Percentiles rank a stretch among this genome's conserved stretches.
phyloP scores from a whole-genome alignment of 2,329 filamentous ascomycete genomes.

The Fusarium avenaceum region DNA sequence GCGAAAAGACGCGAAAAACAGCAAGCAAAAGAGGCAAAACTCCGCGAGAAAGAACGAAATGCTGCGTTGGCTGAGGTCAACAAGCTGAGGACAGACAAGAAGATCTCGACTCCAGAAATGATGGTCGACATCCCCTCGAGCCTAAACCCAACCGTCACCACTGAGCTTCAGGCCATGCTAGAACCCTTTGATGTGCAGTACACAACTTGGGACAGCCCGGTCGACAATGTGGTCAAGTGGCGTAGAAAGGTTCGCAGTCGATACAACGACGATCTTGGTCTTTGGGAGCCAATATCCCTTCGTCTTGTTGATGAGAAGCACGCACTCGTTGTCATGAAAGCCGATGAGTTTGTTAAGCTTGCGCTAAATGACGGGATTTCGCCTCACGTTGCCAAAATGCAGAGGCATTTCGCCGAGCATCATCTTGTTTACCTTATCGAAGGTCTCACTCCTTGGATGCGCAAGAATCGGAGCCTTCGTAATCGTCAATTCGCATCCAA shows the following conservation, averaged over 20 bases:
- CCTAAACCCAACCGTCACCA: constrained; percentile 62
- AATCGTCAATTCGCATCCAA: constrained; percentile 77
- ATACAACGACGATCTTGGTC: constrained; percentile 71
- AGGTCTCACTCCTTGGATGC: constrained; percentile 74
- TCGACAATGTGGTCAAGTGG: constrained; percentile 74
- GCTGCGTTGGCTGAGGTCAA: constrained; percentile 80
- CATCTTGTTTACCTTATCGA: constrained; percentile 79
- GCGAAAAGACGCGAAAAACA: constrained; percentile 70
- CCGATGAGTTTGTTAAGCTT: constrained; percentile 75
- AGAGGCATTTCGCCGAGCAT: constrained; percentile 64
- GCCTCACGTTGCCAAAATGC: constrained; percentile 69
- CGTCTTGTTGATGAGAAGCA: constrained; percentile 70
- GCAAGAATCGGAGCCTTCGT: constrained; percentile 75
- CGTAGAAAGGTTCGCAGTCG: constrained; percentile 73
- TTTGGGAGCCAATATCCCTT: constrained; percentile 73
- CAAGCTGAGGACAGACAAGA: constrained; percentile 79
- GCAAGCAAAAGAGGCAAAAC: constrained; percentile 71
- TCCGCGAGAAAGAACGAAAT: constrained; percentile 72
- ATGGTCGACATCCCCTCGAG: constrained; percentile 76
- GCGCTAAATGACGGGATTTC: constrained; percentile 67
- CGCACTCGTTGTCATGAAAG: constrained; percentile 71
- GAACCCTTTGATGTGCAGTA: constrained; percentile 63
- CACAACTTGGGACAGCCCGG: constrained; percentile 59
- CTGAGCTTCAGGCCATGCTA: constrained; percentile 66
- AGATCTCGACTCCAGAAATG: constrained; percentile 81